Conservation (phyloP, 192 early-diverging fungal species). For the Backusella parvicylindrica region DNA sequence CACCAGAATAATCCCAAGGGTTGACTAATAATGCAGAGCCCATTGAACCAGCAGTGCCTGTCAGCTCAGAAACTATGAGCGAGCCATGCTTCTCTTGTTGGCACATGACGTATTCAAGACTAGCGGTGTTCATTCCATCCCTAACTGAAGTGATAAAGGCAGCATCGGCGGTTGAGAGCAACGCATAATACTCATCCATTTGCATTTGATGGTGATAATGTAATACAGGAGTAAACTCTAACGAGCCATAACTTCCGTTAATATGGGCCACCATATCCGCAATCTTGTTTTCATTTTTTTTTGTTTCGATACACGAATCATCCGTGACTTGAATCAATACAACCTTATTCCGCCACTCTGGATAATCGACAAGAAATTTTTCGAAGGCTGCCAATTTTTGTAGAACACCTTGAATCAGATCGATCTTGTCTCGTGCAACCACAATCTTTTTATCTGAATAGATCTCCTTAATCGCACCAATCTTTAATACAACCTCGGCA, state of each 20-base stretch:
- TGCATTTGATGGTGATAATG: slow-evolving; percentile 92
- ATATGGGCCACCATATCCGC: slow-evolving; percentile 88
- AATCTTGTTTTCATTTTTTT: slow-evolving; percentile 76
- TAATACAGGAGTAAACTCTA: slow-evolving; percentile 92
- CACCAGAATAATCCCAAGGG: slow-evolving; percentile 85
- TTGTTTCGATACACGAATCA: slow-evolving; percentile 63
- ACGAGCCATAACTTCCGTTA: slow-evolving; percentile 91
- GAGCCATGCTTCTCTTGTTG: slow-evolving; percentile 87
- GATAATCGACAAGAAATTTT: slow-evolving; percentile 84
- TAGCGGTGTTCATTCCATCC: slow-evolving; percentile 98
- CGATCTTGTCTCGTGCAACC: slow-evolving; percentile 92
- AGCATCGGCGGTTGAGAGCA: slow-evolving; percentile 89
- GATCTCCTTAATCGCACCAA: slow-evolving; percentile 75
- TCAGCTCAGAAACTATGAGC: slow-evolving; percentile 93
- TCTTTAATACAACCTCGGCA: slow-evolving; percentile 71
- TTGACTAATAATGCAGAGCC: slow-evolving; percentile 81
- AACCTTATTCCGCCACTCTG: slow-evolving; percentile 90
- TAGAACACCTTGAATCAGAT: slow-evolving; percentile 89
- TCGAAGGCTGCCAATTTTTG: slow-evolving; percentile 96
- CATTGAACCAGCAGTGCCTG: slow-evolving; percentile 86
- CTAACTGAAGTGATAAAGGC: slow-evolving; percentile 88
- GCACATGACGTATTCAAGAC: slow-evolving; percentile 92
- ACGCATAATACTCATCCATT: slow-evolving; percentile 93
- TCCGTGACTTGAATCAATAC: slow-evolving; percentile 95
- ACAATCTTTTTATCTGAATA: slow-evolving; percentile 92